Base-by-base conservation (phyloP, 805 yeast genomes). In the Spencermartinsiella europaea region DNA sequence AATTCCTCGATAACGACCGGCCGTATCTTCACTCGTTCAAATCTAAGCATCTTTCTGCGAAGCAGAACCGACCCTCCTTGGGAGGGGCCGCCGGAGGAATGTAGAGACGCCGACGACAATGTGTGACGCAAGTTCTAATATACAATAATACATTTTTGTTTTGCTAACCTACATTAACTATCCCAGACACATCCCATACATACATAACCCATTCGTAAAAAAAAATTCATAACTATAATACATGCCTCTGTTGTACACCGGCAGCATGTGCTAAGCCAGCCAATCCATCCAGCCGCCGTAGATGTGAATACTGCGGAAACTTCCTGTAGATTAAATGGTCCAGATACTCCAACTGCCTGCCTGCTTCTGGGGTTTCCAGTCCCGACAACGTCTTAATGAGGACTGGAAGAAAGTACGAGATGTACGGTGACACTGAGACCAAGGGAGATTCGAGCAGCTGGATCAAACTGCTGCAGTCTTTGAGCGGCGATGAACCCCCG, bases 381-480 rank as follows among this genome's bases (percentile, higher is more conserved):
- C 38, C 47, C 5, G 21, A 19, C 37, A 54, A 40, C 7, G 50
- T 39, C 28, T 38, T 40, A 25, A 50, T 38, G 42, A 55, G 38
- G 20, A 50, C 41, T 15, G 53, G 51, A n/a, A 53, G 45, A 27
- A 52, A 47, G 42, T 44, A 47, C 22, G 45, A 44, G 27, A 55
- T 39, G 33, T 53, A 38, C 16, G 57, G 59, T 20, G 59, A 55
- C 21, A 50, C 54, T 5, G 54, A 45, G 17, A 53, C 46, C 28
- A 54, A 40, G 12, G 59, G 56, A 17, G 52, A 47, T 20, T 55
- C 59, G 25, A 55, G 41, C 38, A 53, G 46, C 8, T 35, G 28
- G 1, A 47, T 41, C 41, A 55, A 41, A 3, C 40, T 37, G 45
- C 45, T 45, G 25, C 45, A 47, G 22, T 52, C 51, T 10, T 22